Percentiles rank a stretch among this genome's conserved stretches.
These are phyloP conservation scores for Lophium mytilinum DNA, from an alignment of 495 filamentous ascomycete species.

Conservation along the genomic window DNA sequence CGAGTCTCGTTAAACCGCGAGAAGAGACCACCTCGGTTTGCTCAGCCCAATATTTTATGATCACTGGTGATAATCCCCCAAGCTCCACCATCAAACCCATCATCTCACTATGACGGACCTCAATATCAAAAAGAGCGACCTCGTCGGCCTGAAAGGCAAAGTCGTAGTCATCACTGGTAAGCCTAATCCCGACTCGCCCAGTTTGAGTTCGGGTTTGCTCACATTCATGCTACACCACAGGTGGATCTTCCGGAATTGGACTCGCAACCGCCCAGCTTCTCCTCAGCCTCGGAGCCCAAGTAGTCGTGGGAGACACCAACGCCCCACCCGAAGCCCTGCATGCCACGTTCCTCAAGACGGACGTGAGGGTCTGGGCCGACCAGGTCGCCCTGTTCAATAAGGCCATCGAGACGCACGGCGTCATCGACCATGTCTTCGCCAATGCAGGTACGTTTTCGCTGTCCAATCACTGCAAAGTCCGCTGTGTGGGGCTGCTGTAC, in stretches of 20 bases:
- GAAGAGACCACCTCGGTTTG: no score
- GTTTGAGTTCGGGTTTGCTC: not conserved
- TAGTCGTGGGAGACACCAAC: constrained; percentile 39
- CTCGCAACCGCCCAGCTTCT: constrained; percentile 40
- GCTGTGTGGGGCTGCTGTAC: not conserved
- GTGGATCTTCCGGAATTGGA: constrained; percentile 45
- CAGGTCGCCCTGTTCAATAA: constrained; percentile 18
- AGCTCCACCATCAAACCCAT: no score
- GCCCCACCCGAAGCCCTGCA: constrained; percentile 23
- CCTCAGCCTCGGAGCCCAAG: constrained; percentile 38
- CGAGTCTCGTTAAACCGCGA: no score
- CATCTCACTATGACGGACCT: constrained; percentile 28
- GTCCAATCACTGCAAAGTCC: not conserved
- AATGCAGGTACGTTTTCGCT: constrained; percentile 13
- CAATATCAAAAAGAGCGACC: constrained; percentile 28
- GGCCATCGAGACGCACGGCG: constrained; percentile 8
- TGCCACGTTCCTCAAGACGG: constrained; percentile 11
- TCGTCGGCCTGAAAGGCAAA: constrained; percentile 35
- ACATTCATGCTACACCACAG: constrained; percentile 22
- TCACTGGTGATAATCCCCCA: no score
- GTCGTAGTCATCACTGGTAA: constrained; percentile 45
- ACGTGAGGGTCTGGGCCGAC: constrained; percentile 19
- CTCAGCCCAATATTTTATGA: no score
- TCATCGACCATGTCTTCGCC: constrained; percentile 21
- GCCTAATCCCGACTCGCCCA: not conserved